These are phyloP conservation scores for Penicillium lividum DNA, from an alignment of 495 filamentous ascomycete genomes.

Conservation along the genomic window DNA sequence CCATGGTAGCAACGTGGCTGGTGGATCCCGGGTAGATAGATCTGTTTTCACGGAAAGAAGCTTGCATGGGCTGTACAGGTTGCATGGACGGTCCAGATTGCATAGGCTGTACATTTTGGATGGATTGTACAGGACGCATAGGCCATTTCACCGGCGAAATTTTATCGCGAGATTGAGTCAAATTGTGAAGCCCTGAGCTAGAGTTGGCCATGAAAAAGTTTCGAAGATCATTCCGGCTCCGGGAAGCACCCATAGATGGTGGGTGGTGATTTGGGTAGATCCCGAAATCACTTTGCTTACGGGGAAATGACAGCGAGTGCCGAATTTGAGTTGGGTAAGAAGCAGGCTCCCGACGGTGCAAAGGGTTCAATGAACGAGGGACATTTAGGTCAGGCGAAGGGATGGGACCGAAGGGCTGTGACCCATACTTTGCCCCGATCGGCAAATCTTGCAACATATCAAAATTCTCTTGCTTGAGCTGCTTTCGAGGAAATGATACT, in stretches of 20 bases:
- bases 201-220: not conserved
- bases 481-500: not conserved
- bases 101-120: not conserved
- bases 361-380: not conserved
- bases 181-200: not conserved
- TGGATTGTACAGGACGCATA: not conserved
- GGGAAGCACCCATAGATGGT: not conserved
- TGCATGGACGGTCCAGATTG: not conserved
- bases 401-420: not conserved
- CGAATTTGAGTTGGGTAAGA: not conserved
- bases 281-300: not conserved
- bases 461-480: not conserved
- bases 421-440: not conserved
- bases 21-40: not conserved
- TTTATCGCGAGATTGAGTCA: not conserved
- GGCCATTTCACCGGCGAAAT: not conserved
- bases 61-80: not conserved
- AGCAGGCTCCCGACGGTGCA: not conserved
- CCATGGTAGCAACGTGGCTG: not conserved
- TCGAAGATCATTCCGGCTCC: not conserved
- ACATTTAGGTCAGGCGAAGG: too few species aligned
- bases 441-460: not conserved
- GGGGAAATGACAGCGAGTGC: not conserved
- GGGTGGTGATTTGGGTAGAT: not conserved
- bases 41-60: not conserved